phyloP scores from a whole-genome alignment of 202 grass and related monocot genomes.

The Setaria italica region DNA sequence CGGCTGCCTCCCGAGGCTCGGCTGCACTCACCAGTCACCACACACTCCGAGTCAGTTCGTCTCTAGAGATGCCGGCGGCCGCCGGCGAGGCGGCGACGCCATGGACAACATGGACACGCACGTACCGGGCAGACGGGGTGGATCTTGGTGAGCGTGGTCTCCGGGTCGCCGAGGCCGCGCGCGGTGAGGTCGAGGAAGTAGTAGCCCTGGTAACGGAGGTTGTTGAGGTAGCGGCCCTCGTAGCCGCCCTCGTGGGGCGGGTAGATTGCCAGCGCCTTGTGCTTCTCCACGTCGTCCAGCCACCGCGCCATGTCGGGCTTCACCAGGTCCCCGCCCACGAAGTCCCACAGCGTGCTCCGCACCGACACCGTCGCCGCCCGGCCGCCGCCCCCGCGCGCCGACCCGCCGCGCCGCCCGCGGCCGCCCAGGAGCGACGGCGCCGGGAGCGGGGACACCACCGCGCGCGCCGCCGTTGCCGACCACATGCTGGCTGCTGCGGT shows the following conservation, averaged over 20 bases:
- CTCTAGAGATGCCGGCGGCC: neutral
- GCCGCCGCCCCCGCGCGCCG: neutral
- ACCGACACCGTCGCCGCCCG: conserved; percentile 23
- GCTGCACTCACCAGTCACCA: conserved; percentile 50
- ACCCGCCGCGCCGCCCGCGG: conserved; percentile 3
- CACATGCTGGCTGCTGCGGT: conserved; percentile 29
- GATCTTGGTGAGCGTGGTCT: conserved; percentile 89
- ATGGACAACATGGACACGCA: neutral
- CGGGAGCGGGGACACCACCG: conserved; percentile 44
- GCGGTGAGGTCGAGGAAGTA: conserved; percentile 89
- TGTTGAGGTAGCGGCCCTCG: conserved; percentile 89
- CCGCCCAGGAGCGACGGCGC: conserved; percentile 7
- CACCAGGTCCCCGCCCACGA: conserved; percentile 84
- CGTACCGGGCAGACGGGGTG: conserved; percentile 91
- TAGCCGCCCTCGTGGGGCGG: conserved; percentile 94
- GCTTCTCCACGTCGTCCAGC: conserved; percentile 84
- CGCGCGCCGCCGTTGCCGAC: conserved; percentile 44
- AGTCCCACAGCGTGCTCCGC: conserved; percentile 57
- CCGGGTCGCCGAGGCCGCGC: conserved; percentile 83
- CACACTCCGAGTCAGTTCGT: conserved; percentile 3
- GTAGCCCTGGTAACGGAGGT: conserved; percentile 84
- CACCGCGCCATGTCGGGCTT: conserved; percentile 71
- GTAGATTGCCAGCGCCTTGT: conserved; percentile 91
- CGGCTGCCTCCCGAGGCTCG: conserved; percentile 89
- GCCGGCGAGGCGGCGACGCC: neutral